A percentile compares a stretch with the other conserved stretches of the same genome.
Evolutionary conservation across 2,329 filamentous ascomycete genomes (phyloP).

Genomic region (Botrytis fabae): DNA sequence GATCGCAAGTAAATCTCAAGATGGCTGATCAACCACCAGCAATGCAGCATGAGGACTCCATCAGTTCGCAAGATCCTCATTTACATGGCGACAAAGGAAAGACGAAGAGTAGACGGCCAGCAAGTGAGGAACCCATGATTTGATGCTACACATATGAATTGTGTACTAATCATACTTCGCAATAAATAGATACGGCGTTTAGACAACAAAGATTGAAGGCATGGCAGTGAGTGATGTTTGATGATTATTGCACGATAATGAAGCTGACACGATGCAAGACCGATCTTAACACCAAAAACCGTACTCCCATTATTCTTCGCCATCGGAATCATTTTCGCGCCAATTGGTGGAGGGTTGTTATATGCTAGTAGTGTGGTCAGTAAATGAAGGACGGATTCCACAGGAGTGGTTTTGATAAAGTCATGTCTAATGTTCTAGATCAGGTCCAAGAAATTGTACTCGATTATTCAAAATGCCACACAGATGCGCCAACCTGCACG

Average conservation of each 20-base stretch:
- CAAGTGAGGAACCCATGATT: slow-evolving; percentile 59
- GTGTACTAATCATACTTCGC: slow-evolving; percentile 29
- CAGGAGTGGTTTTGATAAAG: background rate
- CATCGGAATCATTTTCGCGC: slow-evolving; percentile 88
- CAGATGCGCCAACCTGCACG: slow-evolving; percentile 53
- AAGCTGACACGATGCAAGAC: slow-evolving; percentile 53
- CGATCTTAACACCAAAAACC: slow-evolving; percentile 92
- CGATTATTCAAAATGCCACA: slow-evolving; percentile 81
- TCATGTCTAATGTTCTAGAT: slow-evolving; percentile 8
- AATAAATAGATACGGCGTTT: slow-evolving; percentile 80
- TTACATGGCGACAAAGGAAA: slow-evolving; percentile 65
- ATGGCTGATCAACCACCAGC: slow-evolving; percentile 38
- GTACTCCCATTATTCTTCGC: slow-evolving; percentile 88
- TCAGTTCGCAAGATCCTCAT: slow-evolving; percentile 55
- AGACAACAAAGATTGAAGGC: slow-evolving; percentile 95
- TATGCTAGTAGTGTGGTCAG: slow-evolving; percentile 80
- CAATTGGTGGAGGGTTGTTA: slow-evolving; percentile 82
- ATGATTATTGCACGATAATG: slow-evolving; percentile 17
- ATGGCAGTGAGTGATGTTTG: slow-evolving; percentile 74
- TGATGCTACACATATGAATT: slow-evolving; percentile 22
- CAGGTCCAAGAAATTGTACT: slow-evolving; percentile 74
- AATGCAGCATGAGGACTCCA: slow-evolving; percentile 48
- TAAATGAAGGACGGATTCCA: slow-evolving; percentile 9
- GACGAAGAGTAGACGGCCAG: slow-evolving; percentile 87
- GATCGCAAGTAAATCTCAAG: slow-evolving; percentile 32